These are phyloP conservation scores for Phytophthora sp. DNA, from an alignment of 352 stramenopile genomes.

Conservation along the genomic window DNA sequence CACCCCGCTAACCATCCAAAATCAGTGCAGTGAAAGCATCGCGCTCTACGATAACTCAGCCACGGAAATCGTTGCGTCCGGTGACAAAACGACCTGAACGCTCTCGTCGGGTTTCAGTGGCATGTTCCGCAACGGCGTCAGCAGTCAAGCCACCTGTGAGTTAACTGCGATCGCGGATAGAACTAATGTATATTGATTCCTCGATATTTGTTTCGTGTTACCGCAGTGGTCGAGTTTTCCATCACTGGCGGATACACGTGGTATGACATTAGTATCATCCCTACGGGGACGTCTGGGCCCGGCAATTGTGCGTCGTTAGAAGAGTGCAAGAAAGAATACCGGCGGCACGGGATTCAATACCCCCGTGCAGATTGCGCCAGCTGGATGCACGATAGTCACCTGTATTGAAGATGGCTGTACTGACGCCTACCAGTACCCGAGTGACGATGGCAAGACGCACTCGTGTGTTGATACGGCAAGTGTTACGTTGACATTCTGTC, in stretches of 20 bases:
- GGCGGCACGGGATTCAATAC: slow-evolving; percentile 61
- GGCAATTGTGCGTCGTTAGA: slow-evolving; percentile 43
- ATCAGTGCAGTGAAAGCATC: slow-evolving; percentile 52
- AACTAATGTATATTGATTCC: background rate
- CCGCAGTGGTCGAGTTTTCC: slow-evolving; percentile 54
- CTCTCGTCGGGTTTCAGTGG: slow-evolving; percentile 45
- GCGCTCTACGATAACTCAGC: slow-evolving; percentile 60
- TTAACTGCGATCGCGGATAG: background rate
- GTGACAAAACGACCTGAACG: slow-evolving; percentile 40
- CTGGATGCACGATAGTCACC: slow-evolving; percentile 47
- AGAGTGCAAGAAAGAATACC: slow-evolving; percentile 49
- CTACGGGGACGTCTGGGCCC: slow-evolving; percentile 38
- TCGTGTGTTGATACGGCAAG: slow-evolving; percentile 43
- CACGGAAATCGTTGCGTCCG: slow-evolving; percentile 46
- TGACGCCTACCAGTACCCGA: slow-evolving; percentile 67
- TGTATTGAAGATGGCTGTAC: slow-evolving; percentile 49
- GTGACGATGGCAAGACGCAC: slow-evolving; percentile 60
- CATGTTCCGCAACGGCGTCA: slow-evolving; percentile 61
- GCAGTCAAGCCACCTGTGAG: slow-evolving; percentile 46
- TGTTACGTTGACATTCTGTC: slow-evolving; percentile 64
- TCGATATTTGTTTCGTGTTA: background rate
- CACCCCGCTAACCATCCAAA: slow-evolving; percentile 50
- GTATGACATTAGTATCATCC: slow-evolving; percentile 67
- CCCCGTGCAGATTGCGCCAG: slow-evolving; percentile 56
- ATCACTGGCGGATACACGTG: slow-evolving; percentile 39